These are phyloP conservation scores for Pinus taeda DNA, from an alignment of 75 land plant genomes.

Conservation along the genomic window DNA sequence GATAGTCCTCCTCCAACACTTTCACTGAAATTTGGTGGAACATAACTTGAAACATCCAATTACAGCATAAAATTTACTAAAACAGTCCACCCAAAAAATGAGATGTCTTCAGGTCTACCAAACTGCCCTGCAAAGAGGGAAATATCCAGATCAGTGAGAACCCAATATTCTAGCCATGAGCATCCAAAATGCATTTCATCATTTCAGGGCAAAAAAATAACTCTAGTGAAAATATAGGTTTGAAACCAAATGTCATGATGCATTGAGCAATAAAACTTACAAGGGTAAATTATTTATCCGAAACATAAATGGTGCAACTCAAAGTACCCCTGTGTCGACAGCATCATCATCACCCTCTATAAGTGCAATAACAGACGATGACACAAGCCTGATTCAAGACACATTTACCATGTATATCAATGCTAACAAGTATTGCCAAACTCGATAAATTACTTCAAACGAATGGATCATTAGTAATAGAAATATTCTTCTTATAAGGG, in stretches of 20 bases:
- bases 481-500: not conserved
- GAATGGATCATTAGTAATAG: not conserved
- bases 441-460: not conserved
- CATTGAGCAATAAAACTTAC: not conserved
- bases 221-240: not conserved
- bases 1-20: too few species aligned
- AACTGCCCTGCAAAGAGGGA: too few species aligned
- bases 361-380: constrained; percentile 11
- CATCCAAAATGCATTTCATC: too few species aligned
- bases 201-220: not conserved
- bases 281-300: not conserved
- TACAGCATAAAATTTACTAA: too few species aligned
- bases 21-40: too few species aligned
- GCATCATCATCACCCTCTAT: not conserved
- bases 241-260: not conserved
- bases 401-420: not conserved
- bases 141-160: too few species aligned
- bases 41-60: too few species aligned
- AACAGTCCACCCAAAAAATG: too few species aligned
- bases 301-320: not conserved
- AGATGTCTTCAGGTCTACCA: too few species aligned
- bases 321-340: not conserved
- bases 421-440: not conserved
- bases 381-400: not conserved
- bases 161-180: too few species aligned